Conservation (phyloP, 2,329 filamentous ascomycete species). For the Pseudogymnoascus sp. region DNA sequence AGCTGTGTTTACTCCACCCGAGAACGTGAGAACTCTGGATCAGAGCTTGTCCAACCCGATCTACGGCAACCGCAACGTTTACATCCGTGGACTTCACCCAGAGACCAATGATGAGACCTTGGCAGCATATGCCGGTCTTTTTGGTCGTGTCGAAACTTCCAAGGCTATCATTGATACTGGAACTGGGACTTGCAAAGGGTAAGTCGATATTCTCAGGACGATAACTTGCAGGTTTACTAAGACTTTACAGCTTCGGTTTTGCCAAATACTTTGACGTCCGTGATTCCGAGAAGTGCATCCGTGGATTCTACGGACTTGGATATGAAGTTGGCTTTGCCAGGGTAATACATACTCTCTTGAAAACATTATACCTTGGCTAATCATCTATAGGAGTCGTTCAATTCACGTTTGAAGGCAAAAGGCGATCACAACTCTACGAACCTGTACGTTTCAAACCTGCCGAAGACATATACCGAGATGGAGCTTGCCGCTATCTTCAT, state of each 20-base stretch:
- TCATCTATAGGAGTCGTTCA: conserved; percentile 78
- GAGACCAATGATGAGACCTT: conserved; percentile 92
- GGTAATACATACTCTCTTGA: conserved; percentile 39
- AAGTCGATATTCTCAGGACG: conserved; percentile 27
- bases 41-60: conserved; percentile 91
- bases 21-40: conserved; percentile 81
- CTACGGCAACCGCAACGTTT: conserved; percentile 90
- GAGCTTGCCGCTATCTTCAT: conserved; percentile 72
- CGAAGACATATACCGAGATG: conserved; percentile 85
- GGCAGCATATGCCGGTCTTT: conserved; percentile 72
- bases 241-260: conserved; percentile 72
- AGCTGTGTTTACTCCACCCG: conserved; percentile 76
- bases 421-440: conserved; percentile 87
- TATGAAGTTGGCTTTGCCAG: conserved; percentile 97
- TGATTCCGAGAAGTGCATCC: conserved; percentile 92
- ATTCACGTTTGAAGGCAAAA: conserved; percentile 93
- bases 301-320: conserved; percentile 85
- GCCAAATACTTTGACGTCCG: conserved; percentile 86
- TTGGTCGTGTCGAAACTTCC: conserved; percentile 89
- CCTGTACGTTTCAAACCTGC: conserved; percentile 94
- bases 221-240: conserved; percentile 7
- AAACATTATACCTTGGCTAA: conserved; percentile 18
- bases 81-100: conserved; percentile 91
- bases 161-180: conserved; percentile 97
- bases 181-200: conserved; percentile 95